These are phyloP conservation scores for Pleurotus salmoneostramineus DNA, from an alignment of 768 basidiomycete species.

Conservation along the genomic window DNA sequence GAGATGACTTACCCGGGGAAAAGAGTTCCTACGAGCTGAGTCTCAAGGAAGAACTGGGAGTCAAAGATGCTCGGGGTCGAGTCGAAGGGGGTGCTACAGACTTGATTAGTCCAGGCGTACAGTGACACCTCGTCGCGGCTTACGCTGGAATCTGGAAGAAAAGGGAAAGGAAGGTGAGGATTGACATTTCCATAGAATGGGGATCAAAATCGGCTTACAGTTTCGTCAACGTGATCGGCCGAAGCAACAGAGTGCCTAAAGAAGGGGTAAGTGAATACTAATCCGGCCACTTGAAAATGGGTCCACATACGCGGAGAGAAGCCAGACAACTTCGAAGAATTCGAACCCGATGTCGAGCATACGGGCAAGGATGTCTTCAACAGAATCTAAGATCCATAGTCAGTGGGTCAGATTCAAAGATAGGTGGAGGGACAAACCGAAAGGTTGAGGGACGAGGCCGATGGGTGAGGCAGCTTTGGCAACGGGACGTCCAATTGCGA, in stretches of 20 bases:
- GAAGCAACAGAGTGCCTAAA: conserved; percentile 15
- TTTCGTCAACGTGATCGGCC: conserved; percentile 15
- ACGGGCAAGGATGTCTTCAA: conserved; percentile 13
- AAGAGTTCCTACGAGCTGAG: conserved; percentile 35
- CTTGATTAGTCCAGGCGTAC: too few relatives aligned
- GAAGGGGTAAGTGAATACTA: neutral
- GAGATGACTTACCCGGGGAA: conserved; percentile 32
- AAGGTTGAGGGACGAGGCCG: conserved; percentile 18
- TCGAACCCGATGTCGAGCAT: conserved; percentile 10
- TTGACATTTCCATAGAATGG: neutral
- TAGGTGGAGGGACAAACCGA: conserved; percentile 4
- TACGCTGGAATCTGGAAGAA: conserved; percentile 13
- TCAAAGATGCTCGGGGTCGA: conserved; percentile 40
- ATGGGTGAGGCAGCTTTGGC: conserved; percentile 12
- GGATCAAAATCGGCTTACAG: conserved; percentile 6
- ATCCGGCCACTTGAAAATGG: neutral
- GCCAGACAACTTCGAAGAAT: conserved; percentile 11
- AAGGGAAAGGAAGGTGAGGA: neutral
- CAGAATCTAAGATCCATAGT: conserved; percentile 8
- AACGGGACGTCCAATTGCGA: conserved; percentile 21
- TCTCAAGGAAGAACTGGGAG: conserved; percentile 42
- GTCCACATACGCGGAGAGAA: conserved; percentile 14
- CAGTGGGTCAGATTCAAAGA: too few relatives aligned
- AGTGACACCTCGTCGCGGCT: neutral
- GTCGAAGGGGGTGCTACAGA: conserved; percentile 35